Conservation (phyloP, 257 asterid genomes). For the Euphrasia confusa region DNA sequence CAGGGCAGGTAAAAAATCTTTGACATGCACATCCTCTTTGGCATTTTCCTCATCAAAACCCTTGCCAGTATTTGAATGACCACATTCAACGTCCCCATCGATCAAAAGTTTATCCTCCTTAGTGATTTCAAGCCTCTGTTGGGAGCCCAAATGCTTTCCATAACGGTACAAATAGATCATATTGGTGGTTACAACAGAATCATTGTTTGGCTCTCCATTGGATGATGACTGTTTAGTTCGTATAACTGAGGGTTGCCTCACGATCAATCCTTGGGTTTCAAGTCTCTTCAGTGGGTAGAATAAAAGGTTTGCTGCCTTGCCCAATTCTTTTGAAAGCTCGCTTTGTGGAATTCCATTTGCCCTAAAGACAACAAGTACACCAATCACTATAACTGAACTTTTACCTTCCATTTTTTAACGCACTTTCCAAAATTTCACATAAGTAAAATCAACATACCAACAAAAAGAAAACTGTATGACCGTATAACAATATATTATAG, state of each 20-base stretch:
- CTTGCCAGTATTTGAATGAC: constrained; percentile 36
- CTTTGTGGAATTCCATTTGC: constrained; percentile 72
- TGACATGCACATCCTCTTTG: constrained; percentile 57
- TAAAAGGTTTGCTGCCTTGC: constrained; percentile 57
- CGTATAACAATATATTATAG: constrained; percentile 9
- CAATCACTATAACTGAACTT: not conserved
- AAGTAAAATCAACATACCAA: not conserved
- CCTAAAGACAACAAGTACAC: constrained; percentile 42
- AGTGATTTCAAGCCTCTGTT: constrained; percentile 79
- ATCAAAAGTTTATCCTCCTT: constrained; percentile 46
- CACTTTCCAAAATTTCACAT: not conserved
- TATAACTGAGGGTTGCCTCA: constrained; percentile 69
- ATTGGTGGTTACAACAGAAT: constrained; percentile 56
- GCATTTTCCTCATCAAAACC: constrained; percentile 39
- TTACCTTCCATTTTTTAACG: constrained; percentile 21
- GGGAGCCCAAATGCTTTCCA: constrained; percentile 74
- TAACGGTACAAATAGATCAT: constrained; percentile 78
- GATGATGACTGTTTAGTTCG: constrained; percentile 45
- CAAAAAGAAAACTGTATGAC: not conserved
- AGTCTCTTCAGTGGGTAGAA: constrained; percentile 71
- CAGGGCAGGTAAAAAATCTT: constrained; percentile 73
- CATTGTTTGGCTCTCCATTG: constrained; percentile 38
- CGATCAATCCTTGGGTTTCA: constrained; percentile 73
- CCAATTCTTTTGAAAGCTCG: constrained; percentile 73
- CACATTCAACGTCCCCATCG: constrained; percentile 44